These are phyloP conservation scores for Castanospermum australe DNA, from an alignment of 306 rosid genomes.

Conservation along the genomic window DNA sequence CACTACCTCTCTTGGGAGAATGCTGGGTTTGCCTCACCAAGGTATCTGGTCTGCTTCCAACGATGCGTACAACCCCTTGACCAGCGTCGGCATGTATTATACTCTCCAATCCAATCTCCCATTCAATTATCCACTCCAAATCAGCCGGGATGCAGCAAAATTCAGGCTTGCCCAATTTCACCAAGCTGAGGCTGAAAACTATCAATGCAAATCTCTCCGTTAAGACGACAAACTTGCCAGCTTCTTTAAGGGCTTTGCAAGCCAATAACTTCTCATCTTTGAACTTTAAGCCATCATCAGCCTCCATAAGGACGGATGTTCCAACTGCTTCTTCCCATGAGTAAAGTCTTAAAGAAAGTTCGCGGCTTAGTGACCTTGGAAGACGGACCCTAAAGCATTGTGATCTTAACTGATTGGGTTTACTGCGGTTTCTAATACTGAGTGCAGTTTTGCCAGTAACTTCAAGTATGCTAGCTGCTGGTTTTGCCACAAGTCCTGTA, in stretches of 20 bases:
- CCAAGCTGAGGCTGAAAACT: conserved; percentile 60
- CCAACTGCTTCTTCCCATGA: conserved; percentile 97
- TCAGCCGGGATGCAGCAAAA: conserved; percentile 72
- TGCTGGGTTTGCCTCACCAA: conserved; percentile 51
- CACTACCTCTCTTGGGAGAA: conserved; percentile 47
- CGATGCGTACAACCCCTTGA: conserved; percentile 66
- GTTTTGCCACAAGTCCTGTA: conserved; percentile 91
- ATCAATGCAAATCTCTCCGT: conserved; percentile 62
- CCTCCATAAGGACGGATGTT: conserved; percentile 64
- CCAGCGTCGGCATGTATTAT: conserved; percentile 65
- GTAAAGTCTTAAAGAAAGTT: conserved; percentile 70
- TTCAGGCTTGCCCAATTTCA: conserved; percentile 72
- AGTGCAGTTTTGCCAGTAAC: conserved; percentile 92
- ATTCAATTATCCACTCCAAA: conserved; percentile 69
- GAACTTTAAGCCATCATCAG: conserved; percentile 59
- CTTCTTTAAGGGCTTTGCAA: conserved; percentile 84
- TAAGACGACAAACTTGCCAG: conserved; percentile 73
- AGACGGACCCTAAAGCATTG: conserved; percentile 67
- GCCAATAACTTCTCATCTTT: conserved; percentile 66
- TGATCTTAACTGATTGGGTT: conserved; percentile 57
- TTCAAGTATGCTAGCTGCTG: conserved; percentile 96
- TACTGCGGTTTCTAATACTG: conserved; percentile 89
- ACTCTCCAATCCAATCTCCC: conserved; percentile 76
- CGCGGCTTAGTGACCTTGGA: conserved; percentile 69
- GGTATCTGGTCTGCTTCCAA: conserved; percentile 77